Evolutionary conservation across 495 filamentous ascomycete genomes (phyloP).

Genomic region (Penicillium soppii): DNA sequence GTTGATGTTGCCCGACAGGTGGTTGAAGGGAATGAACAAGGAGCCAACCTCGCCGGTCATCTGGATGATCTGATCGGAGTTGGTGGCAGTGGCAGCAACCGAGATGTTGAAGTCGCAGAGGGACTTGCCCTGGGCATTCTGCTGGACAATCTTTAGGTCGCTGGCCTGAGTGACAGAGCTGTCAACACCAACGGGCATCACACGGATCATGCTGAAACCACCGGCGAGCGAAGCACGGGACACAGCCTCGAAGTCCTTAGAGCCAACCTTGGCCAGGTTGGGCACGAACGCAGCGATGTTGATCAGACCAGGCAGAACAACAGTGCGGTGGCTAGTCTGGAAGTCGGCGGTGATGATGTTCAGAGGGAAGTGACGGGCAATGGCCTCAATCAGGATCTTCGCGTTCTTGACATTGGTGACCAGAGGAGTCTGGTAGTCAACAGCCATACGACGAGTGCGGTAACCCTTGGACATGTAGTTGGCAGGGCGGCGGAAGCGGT

Average conservation of each 20-base stretch:
- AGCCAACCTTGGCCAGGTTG: constrained; percentile 61
- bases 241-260: constrained; percentile 66
- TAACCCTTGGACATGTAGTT: constrained; percentile 99
- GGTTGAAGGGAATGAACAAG: constrained; percentile 86
- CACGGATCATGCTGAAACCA: constrained; percentile 81
- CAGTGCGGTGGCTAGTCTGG: constrained; percentile 80
- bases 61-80: constrained; percentile 72
- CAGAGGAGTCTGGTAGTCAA: constrained; percentile 95
- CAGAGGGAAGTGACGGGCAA: constrained; percentile 82
- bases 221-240: constrained; percentile 73
- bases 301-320: constrained; percentile 73
- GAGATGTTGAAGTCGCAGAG: constrained; percentile 88
- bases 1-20: constrained; percentile 81
- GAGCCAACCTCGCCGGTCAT: constrained; percentile 76
- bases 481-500: constrained; percentile 89
- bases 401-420: constrained; percentile 99
- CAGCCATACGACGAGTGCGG: constrained; percentile 92
- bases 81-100: constrained; percentile 73
- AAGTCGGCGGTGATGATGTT: constrained; percentile 80
- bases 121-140: constrained; percentile 64
- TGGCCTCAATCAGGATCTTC: constrained; percentile 93
- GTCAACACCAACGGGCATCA: constrained; percentile 75
- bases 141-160: constrained; percentile 72
- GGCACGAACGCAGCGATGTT: constrained; percentile 82
- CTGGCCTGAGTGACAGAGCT: constrained; percentile 71